Conservation (phyloP, 495 filamentous ascomycete genomes). For the Daldinia loculata region DNA sequence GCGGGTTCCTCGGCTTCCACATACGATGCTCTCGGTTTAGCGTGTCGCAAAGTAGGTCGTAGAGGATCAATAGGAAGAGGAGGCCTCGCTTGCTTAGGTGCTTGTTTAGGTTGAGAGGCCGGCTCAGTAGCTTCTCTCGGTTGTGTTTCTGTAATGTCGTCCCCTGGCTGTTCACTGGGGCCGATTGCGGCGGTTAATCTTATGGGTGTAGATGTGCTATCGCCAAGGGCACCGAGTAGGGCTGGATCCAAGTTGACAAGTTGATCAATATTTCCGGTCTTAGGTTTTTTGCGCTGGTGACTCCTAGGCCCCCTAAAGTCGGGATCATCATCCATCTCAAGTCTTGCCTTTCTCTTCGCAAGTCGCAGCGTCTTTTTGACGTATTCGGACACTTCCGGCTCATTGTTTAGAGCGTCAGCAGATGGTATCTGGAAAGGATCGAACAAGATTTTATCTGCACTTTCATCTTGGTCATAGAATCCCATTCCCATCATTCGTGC, state of each 20-base stretch:
- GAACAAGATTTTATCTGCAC: conserved; percentile 59
- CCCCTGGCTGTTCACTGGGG: conserved; percentile 6
- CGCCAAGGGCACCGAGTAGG: conserved; percentile 38
- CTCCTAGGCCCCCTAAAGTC: conserved; percentile 52
- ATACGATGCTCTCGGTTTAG: conserved; percentile 55
- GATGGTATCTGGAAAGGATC: conserved; percentile 58
- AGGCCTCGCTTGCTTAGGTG: conserved; percentile 21
- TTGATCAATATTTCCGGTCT: conserved; percentile 46
- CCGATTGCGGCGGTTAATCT: background rate
- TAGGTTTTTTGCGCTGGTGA: conserved; percentile 52
- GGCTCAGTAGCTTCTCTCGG: conserved; percentile 17
- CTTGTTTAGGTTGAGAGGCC: conserved; percentile 20
- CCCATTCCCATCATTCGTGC: conserved; percentile 63
- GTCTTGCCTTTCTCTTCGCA: conserved; percentile 56
- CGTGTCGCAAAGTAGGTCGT: conserved; percentile 55
- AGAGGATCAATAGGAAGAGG: conserved; percentile 40
- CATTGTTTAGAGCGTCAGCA: conserved; percentile 51
- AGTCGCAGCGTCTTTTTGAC: conserved; percentile 57
- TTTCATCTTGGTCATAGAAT: conserved; percentile 64
- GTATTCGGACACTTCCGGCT: conserved; percentile 56
- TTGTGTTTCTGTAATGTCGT: conserved; percentile 16
- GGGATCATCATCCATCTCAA: conserved; percentile 57
- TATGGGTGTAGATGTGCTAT: conserved; percentile 32
- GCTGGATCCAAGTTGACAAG: conserved; percentile 49
- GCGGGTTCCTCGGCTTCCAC: conserved; percentile 48